Evolutionary conservation across 2,329 filamentous ascomycete species (phyloP).

Genomic region (Stachybotrys elegans): DNA sequence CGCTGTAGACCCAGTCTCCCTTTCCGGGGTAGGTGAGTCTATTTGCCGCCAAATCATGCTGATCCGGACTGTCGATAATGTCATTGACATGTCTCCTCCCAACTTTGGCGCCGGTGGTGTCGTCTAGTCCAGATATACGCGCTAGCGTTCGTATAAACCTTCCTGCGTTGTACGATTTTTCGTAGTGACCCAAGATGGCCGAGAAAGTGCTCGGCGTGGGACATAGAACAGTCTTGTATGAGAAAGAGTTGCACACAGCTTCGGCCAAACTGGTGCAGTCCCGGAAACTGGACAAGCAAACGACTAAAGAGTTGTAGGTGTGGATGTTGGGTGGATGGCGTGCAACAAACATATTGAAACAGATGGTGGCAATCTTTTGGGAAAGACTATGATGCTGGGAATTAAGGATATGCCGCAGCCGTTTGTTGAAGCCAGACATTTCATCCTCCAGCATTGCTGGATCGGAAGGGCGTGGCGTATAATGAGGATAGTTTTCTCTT

Average conservation of each 20-base stretch:
- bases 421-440: slow-evolving; percentile 20
- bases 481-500: slow-evolving; percentile 10
- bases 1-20: slow-evolving; percentile 34
- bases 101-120: slow-evolving; percentile 31
- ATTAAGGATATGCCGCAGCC: slow-evolving; percentile 22
- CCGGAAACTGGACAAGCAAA: slow-evolving; percentile 53
- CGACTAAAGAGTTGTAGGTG: slow-evolving; percentile 67
- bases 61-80: slow-evolving; percentile 16
- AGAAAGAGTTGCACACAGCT: slow-evolving; percentile 46
- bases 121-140: slow-evolving; percentile 39
- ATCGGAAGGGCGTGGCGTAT: slow-evolving; percentile 23
- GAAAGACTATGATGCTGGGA: slow-evolving; percentile 18
- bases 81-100: slow-evolving; percentile 28
- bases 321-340: slow-evolving; percentile 57
- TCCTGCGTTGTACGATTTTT: slow-evolving; percentile 31
- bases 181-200: slow-evolving; percentile 47
- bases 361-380: slow-evolving; percentile 37
- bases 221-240: slow-evolving; percentile 35
- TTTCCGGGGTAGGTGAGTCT: slow-evolving; percentile 16
- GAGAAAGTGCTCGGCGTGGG: slow-evolving; percentile 45
- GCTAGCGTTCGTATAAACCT: slow-evolving; percentile 39
- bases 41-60: slow-evolving; percentile 23
- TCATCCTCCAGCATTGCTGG: slow-evolving; percentile 17
- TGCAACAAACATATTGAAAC: slow-evolving; percentile 63
- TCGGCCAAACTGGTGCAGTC: slow-evolving; percentile 43